Base-by-base conservation (phyloP, 495 filamentous ascomycete genomes). In the Neurospora cerealis region DNA sequence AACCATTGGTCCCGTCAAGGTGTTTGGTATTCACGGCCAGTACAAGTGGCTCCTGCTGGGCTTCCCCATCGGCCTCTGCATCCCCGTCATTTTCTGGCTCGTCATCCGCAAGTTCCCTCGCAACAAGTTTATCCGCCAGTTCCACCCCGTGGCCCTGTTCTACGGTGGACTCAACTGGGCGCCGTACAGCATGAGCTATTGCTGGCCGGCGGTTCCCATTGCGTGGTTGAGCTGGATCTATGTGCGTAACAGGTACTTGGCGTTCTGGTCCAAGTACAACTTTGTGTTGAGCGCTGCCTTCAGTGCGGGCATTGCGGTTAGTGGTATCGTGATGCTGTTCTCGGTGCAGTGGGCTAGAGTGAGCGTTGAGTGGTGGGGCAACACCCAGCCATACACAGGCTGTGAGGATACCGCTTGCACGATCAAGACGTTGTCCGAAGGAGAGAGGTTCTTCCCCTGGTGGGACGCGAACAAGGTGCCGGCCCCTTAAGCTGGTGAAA, bases 261-360 rank as follows among this genome's bases (percentile, higher is more conserved):
- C 73, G 11, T 75, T 85, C 66, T 84, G 83, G 83, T 81, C 81
- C 28, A 85, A 85, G 81, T 85, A 84, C 76, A 84, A 84, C 77
- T 85, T 81, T 46, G 80, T 84, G 19, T 75, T 81, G 21, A 84
- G 81, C 0, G 83, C 83, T 0, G 79, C 80, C 19, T 81, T 82
- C 13, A 79, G 77, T 13, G 78, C 76, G 73, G 83, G 80, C 44
- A 80, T 85, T 41, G 83, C 83, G 19, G 75, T 85, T 37, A 77
- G 78, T 9, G 83, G 75, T 42, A 80, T 84, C 54, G 75, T 85
- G 72, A 83, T 83, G 34, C 82, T 85, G 78, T 85, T 84, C 72
- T 72, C 78, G 32, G 73, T 84, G 54, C 80, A 82, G 76, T 79
- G 80, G 36, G 73, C 73, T 1, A 78, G 78, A 42, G 54, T 82